Evolutionary conservation across 306 rosid genomes (phyloP).

Genomic region (Hippophae gyantsensis): DNA sequence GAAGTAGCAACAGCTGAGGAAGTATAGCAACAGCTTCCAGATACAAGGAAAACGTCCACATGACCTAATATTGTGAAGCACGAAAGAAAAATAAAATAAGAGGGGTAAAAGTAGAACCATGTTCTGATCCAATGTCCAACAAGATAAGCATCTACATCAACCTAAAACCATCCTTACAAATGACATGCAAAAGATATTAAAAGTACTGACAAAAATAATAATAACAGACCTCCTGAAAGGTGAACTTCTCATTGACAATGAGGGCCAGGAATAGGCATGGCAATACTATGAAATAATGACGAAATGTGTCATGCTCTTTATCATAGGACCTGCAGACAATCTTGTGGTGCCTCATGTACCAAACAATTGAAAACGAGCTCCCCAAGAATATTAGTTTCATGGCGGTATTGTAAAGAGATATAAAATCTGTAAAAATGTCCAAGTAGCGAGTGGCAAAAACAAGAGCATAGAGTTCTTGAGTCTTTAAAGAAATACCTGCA

Average conservation of each 20-base stretch:
- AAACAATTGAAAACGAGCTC: slow-evolving; percentile 81
- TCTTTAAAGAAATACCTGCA: slow-evolving; percentile 82
- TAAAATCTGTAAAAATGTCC: slow-evolving; percentile 55
- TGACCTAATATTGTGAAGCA: slow-evolving; percentile 34
- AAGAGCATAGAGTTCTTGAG: slow-evolving; percentile 84
- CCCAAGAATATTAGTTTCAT: slow-evolving; percentile 89
- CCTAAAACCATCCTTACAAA: no score
- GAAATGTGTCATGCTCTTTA: slow-evolving; percentile 86
- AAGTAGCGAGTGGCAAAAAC: slow-evolving; percentile 78
- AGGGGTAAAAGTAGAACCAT: neutral
- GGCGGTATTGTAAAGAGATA: slow-evolving; percentile 55
- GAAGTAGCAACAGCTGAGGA: slow-evolving; percentile 77
- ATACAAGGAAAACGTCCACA: slow-evolving; percentile 84
- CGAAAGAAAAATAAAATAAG: slow-evolving; percentile 7
- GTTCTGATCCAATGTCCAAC: no score
- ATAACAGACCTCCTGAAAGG: slow-evolving; percentile 58
- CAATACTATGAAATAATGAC: slow-evolving; percentile 49
- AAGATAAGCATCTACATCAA: no score
- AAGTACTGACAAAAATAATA: neutral
- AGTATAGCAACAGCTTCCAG: slow-evolving; percentile 92
- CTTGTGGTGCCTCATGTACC: slow-evolving; percentile 88
- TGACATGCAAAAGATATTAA: neutral
- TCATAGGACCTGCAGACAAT: slow-evolving; percentile 79
- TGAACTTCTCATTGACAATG: slow-evolving; percentile 56
- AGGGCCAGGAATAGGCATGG: slow-evolving; percentile 69